phyloP scores from a whole-genome alignment of 352 stramenopile genomes.

The Phytophthora pinifolia region DNA sequence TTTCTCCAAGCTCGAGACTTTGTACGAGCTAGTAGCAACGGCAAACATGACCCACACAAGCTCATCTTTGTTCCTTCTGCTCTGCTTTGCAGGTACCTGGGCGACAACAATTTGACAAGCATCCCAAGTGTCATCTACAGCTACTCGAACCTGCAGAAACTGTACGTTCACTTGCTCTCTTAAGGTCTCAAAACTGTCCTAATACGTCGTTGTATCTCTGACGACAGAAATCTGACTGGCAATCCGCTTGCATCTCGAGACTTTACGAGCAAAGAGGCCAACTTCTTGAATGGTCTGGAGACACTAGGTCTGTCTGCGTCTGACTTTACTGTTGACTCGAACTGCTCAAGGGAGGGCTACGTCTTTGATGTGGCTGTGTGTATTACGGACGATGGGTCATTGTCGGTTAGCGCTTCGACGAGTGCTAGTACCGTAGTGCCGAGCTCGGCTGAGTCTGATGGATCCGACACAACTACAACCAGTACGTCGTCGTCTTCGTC shows the following conservation, averaged over 20 bases:
- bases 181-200: not conserved
- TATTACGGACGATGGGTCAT: constrained; percentile 20
- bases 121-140: constrained; percentile 52
- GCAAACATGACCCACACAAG: not conserved
- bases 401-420: constrained; percentile 4
- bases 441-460: not conserved
- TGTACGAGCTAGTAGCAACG: constrained; percentile 4
- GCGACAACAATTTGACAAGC: constrained; percentile 48
- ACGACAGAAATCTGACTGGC: constrained; percentile 23
- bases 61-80: not conserved
- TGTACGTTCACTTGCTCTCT: constrained; percentile 28
- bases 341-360: constrained; percentile 13
- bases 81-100: constrained; percentile 31
- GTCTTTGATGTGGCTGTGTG: constrained; percentile 28
- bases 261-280: constrained; percentile 37
- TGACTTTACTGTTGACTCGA: constrained; percentile 31
- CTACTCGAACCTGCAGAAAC: constrained; percentile 38
- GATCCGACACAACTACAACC: not conserved
- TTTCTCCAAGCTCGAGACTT: constrained; percentile 37
- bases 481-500: not conserved
- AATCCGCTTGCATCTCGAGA: constrained; percentile 36
- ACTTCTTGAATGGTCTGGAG: constrained; percentile 35
- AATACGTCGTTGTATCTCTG: not conserved
- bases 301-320: constrained; percentile 24
- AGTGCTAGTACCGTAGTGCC: not conserved